A percentile compares a stretch with the other conserved stretches of the same genome.
phyloP scores from a whole-genome alignment of 2,329 filamentous ascomycete species.

The Fusarium incarnatum region DNA sequence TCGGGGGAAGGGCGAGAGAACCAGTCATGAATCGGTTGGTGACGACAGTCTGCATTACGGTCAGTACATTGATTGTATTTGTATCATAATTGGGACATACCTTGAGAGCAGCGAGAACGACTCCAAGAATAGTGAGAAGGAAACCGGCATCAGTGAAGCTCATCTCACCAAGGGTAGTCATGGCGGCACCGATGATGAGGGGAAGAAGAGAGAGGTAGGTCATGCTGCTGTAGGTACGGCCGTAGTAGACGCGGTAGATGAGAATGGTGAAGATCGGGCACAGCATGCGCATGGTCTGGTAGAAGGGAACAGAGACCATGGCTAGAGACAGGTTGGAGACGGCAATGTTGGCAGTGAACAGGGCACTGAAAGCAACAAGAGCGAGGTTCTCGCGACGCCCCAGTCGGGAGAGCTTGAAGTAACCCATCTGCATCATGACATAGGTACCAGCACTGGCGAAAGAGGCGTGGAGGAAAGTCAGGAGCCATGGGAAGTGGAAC shows the following conservation, averaged over 20 bases:
- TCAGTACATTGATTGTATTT: conserved; percentile 28
- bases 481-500: conserved; percentile 71
- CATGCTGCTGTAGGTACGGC: conserved; percentile 64
- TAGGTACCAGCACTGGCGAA: conserved; percentile 68
- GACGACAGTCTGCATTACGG: conserved; percentile 62
- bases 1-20: conserved; percentile 65
- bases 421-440: conserved; percentile 62
- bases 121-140: conserved; percentile 65
- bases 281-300: conserved; percentile 72
- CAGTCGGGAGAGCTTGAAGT: conserved; percentile 65
- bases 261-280: conserved; percentile 71
- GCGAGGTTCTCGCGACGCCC: conserved; percentile 64
- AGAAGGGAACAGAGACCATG: conserved; percentile 73
- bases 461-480: conserved; percentile 69
- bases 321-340: conserved; percentile 72
- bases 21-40: conserved; percentile 75
- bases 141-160: conserved; percentile 70
- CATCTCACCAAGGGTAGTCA: conserved; percentile 72
- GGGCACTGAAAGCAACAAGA: conserved; percentile 68
- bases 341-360: conserved; percentile 73
- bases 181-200: conserved; percentile 68
- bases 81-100: conserved; percentile 44
- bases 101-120: conserved; percentile 67
- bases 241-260: conserved; percentile 68
- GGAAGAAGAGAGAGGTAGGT: conserved; percentile 71